These are phyloP conservation scores for Eimeria brunetti DNA, from an alignment of 169 alveolate species.

Conservation along the genomic window DNA sequence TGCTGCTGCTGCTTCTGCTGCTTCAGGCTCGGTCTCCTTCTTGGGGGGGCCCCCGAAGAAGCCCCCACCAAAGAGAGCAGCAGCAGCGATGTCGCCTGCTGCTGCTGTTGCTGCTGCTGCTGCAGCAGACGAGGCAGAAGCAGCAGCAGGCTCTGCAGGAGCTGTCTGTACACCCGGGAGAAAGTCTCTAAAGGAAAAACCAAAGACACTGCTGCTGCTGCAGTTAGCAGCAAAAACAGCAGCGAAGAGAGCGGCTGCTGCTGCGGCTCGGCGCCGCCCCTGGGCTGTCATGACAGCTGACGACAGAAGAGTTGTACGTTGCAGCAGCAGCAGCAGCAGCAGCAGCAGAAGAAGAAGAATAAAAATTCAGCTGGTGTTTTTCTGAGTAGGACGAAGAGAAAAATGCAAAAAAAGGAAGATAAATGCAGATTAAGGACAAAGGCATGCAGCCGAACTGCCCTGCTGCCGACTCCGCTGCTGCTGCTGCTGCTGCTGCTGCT, in stretches of 20 bases:
- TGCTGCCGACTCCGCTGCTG: background rate
- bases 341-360: background rate
- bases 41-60: constrained; percentile 5
- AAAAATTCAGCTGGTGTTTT: background rate
- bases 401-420: background rate
- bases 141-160: background rate
- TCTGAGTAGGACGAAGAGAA: background rate
- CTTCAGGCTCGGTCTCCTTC: background rate
- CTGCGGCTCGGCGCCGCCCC: background rate
- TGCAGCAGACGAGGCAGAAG: background rate
- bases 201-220: background rate
- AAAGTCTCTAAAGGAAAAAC: background rate
- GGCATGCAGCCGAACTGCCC: background rate
- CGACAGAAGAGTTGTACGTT: too few relatives aligned
- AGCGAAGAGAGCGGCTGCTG: background rate
- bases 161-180: background rate
- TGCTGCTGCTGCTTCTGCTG: background rate
- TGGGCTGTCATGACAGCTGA: background rate
- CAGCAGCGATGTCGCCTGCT: constrained; percentile 4
- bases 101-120: background rate
- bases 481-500: background rate
- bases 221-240: background rate
- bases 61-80: constrained; percentile 41
- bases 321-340: too few relatives aligned
- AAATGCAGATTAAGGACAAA: background rate